Evolutionary conservation across 2,329 filamentous ascomycete genomes (phyloP), one percentile per base, ranked within the genome.

Genomic region (Aspergillus carbonarius): DNA sequence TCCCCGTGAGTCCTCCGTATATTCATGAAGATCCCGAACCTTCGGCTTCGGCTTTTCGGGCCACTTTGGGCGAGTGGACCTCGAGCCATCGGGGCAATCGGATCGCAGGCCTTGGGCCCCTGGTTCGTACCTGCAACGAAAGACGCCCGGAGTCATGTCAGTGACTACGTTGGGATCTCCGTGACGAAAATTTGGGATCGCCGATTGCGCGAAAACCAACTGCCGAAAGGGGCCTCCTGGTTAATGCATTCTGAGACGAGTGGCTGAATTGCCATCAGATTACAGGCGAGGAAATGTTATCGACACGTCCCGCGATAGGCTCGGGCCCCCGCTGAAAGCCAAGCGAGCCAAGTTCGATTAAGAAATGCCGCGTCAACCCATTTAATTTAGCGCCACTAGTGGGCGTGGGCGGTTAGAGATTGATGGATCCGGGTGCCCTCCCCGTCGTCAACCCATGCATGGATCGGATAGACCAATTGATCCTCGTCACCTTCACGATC

Each of bases 311-410:
- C 15, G 44, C 44, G n/a, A 48, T 48, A 48, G 44, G 44, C 49
- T 39, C 49, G 20, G 35, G 18, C 23, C 34, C 51, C 44, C 39
- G 37, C 23, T 9, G 13, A 27, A 54, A 54, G 51, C 51, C 51
- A 54, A 54, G 37, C 18, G 34, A 54, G 51, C 51, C 51, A 54
- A 54, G 51, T 54, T 44, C 51, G n/a, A 44, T 54, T 54, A 54
- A 54, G 51, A 54, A 54, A 54, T 54, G 51, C 51, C 51, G 51
- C 51, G 39, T 54, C 23, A 42, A 32, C 39, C 37, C 51, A 40
- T 27, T 20, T 15, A 25, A 34, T 42, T 54, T 44, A 44, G 39
- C 20, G 20, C 37, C 12, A 9, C 51, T 44, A 42, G 34, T 30
- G 30, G 5, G n/a, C 5, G 13, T 54, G 30, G 51, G 13, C 17